Evolutionary conservation across 495 filamentous ascomycete species (phyloP).

Genomic region (Daldinia childiae): DNA sequence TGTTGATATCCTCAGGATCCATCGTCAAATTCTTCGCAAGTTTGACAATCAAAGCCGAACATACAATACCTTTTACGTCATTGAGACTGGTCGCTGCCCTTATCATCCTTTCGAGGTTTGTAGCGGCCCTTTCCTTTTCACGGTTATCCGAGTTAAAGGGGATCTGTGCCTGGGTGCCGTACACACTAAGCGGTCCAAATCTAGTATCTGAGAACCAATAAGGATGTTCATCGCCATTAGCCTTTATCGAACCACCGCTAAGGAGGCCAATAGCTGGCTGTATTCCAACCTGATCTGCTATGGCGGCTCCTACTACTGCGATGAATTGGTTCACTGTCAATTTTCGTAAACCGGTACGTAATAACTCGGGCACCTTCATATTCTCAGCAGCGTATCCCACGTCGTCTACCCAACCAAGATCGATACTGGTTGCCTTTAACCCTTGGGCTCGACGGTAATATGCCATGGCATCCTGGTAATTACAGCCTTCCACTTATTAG

Average conservation of each 20-base stretch:
- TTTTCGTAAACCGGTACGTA: not conserved
- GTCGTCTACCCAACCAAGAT: not conserved
- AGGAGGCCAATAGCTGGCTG: not conserved
- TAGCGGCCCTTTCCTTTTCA: too few relatives aligned
- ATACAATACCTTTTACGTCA: not conserved
- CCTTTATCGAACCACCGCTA: not conserved
- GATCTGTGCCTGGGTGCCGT: not conserved
- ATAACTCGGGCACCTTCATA: not conserved
- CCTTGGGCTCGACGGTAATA: not conserved
- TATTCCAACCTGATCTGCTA: not conserved
- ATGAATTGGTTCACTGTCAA: not conserved
- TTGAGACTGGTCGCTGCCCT: not conserved
- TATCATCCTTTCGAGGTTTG: not conserved
- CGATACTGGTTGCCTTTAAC: not conserved
- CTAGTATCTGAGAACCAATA: not conserved
- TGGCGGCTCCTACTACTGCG: not conserved
- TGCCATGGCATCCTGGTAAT: not conserved
- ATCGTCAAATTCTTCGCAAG: not conserved
- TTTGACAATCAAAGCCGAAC: not conserved
- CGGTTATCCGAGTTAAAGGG: too few relatives aligned
- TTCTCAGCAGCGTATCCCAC: not conserved
- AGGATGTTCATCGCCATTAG: not conserved
- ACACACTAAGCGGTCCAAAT: not conserved
- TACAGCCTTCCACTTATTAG: not conserved
- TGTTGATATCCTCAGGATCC: not conserved